Percentiles rank a stretch among this genome's conserved stretches.
Evolutionary conservation across 371 early-diverging fungal genomes (phyloP).

Genomic region (Entomophthora muscae): DNA sequence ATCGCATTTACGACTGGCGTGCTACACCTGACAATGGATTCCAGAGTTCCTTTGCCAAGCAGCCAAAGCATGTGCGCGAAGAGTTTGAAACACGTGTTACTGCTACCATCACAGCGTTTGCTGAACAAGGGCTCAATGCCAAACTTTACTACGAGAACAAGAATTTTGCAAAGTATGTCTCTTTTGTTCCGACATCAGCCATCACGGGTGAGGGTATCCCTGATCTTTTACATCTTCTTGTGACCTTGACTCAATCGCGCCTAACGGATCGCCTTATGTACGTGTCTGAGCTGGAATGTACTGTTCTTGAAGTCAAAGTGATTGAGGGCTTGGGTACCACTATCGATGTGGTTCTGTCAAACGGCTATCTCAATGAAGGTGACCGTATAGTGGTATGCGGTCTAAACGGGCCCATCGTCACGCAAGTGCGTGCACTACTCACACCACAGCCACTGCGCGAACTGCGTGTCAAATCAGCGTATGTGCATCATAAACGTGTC

Average conservation of each 20-base stretch:
- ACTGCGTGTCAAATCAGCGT: conserved; percentile 91
- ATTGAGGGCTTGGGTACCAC: conserved; percentile 99
- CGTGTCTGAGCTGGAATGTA: conserved; percentile 92
- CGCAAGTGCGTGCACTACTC: conserved; percentile 85
- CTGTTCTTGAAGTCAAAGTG: conserved; percentile 99
- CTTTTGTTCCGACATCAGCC: conserved; percentile 98
- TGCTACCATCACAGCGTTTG: conserved; percentile 74
- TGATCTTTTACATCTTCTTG: conserved; percentile 87
- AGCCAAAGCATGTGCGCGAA: conserved; percentile 49
- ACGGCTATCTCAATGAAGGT: conserved; percentile 94
- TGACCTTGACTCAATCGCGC: conserved; percentile 86
- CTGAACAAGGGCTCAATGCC: conserved; percentile 97
- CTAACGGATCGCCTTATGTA: conserved; percentile 95
- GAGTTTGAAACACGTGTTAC: conserved; percentile 86
- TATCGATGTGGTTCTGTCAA: conserved; percentile 96
- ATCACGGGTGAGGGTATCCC: conserved; percentile 99
- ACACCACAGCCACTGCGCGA: conserved; percentile 99
- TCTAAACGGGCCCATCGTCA: conserved; percentile 93
- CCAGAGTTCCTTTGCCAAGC: conserved; percentile 58
- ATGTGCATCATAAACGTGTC: conserved; percentile 91
- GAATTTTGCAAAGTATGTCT: conserved; percentile 89
- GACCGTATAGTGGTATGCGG: conserved; percentile 97
- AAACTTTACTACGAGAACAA: conserved; percentile 91
- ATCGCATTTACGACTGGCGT: conserved; percentile 97
- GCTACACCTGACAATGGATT: conserved; percentile 68